These are phyloP conservation scores for Piper longum DNA, from an alignment of 164 flowering plant species.

Conservation along the genomic window DNA sequence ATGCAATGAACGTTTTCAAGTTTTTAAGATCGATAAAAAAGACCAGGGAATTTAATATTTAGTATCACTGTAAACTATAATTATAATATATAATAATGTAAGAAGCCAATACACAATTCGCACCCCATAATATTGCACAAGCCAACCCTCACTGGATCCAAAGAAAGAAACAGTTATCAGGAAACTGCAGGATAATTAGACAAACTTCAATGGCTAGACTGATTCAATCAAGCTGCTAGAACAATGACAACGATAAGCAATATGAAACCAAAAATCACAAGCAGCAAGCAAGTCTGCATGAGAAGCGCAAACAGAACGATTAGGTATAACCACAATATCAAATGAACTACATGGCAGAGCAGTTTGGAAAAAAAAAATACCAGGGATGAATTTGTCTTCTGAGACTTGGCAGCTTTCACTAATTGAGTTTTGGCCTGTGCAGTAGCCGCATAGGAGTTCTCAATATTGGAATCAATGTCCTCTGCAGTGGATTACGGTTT, in stretches of 20 bases:
- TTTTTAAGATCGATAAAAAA: too few relatives aligned
- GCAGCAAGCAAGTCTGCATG: constrained; percentile 70
- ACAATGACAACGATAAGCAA: constrained; percentile 66
- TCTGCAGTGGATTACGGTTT: constrained; percentile 22
- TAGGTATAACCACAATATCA: not conserved
- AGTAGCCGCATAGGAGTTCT: constrained; percentile 56
- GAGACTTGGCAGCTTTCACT: constrained; percentile 75
- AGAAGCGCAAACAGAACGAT: not conserved
- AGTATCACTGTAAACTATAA: too few relatives aligned
- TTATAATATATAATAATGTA: too few relatives aligned
- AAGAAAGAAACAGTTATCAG: too few relatives aligned
- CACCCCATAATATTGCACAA: too few relatives aligned
- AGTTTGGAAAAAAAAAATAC: constrained; percentile 19
- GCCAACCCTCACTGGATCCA: too few relatives aligned
- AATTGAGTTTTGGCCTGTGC: constrained; percentile 68
- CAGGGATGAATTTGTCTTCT: constrained; percentile 80
- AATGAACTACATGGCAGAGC: not conserved
- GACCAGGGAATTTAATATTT: too few relatives aligned
- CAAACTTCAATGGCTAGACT: not conserved
- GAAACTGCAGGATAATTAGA: too few relatives aligned
- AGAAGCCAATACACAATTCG: too few relatives aligned
- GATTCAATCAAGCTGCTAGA: constrained; percentile 36
- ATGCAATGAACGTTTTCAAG: too few relatives aligned
- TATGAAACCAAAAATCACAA: constrained; percentile 83
- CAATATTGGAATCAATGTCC: constrained; percentile 69